Evolutionary conservation across 805 yeast species (phyloP), one percentile per base, ranked within the genome.

Genomic region (Wickerhamiella allomyrinae): DNA sequence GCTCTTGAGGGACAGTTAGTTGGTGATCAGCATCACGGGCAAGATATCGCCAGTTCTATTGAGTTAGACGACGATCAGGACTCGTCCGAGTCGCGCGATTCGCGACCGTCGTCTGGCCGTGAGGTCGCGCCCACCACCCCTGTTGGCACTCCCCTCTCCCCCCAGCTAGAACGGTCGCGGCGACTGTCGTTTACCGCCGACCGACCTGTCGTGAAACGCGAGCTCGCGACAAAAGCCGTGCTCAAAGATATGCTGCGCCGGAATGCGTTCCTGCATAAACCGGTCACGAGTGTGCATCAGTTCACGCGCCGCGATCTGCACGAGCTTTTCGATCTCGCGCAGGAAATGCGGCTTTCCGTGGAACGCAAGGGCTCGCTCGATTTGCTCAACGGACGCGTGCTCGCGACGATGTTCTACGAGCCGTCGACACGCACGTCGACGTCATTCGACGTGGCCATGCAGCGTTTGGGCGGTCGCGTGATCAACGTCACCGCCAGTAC

Each of bases 361-460:
- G 96, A 89, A 68, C 81, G 97, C 67, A 81, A 79, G 57, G 98
- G 98, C 56, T 93, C 85, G 42, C 69, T 91, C 58, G 95, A 89
- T 62, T 65, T 91, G 48, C 74, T 91, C 67, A 75, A 79, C 62
- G 95, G 97, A 46, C 78, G 94, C 56, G 77, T 91, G 43, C 70
- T 91, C 57, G 84, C 95, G 38, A 93, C 97, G 9, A 79, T 91
- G 70, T 91, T 91, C 70, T 91, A 86, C 63, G 99, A 91, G 69
- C 98, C 99, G 53, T 85, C 95, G 5, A 93, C 99, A 31, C 76
- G 99, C 67, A 91, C 99, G 25, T 76, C 93, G 15, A 77, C 96
- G 19, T 91, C 97, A 1, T 93, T 93, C 61, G 95, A 91, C 62
- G 95, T 95, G 55, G 99, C 99, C 46, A 91, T 91, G 98, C 97